A percentile compares a stretch with the other conserved stretches of the same genome.
These are phyloP conservation scores for Stagonosporopsis cucurbitacearum DNA, from an alignment of 2,329 filamentous ascomycete species.

Conservation along the genomic window DNA sequence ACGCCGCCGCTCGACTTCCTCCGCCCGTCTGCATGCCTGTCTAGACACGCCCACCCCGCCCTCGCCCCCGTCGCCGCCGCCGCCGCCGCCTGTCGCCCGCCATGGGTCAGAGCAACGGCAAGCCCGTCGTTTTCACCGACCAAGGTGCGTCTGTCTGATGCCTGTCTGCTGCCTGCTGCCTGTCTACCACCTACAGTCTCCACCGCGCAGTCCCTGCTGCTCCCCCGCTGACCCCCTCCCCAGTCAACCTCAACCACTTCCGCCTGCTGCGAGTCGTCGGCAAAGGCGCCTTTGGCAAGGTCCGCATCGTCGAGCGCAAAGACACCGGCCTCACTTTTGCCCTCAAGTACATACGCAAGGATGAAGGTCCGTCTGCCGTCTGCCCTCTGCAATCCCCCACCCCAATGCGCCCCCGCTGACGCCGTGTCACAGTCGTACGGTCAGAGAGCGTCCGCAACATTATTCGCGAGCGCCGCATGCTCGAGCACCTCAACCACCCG, in stretches of 20 bases:
- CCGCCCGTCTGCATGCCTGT: conserved; percentile 14
- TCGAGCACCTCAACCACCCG: conserved; percentile 96
- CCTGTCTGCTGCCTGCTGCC: neutral
- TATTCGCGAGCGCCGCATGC: conserved; percentile 94
- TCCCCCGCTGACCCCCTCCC: conserved; percentile 22
- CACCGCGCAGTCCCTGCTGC: no score
- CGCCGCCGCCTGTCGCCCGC: conserved; percentile 32
- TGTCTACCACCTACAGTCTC: no score
- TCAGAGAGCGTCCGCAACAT: conserved; percentile 99
- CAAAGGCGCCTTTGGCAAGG: conserved; percentile 97
- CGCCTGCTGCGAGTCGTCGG: conserved; percentile 93
- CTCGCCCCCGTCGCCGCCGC: no score
- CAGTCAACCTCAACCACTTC: conserved; percentile 98
- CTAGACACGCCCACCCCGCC: conserved; percentile 3
- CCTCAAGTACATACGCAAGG: conserved; percentile 97
- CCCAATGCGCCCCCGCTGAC: conserved; percentile 28
- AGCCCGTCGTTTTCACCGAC: conserved; percentile 89
- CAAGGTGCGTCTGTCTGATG: conserved; percentile 69
- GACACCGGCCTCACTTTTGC: conserved; percentile 94
- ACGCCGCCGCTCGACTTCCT: neutral
- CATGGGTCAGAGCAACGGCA: conserved; percentile 97
- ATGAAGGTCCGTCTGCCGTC: conserved; percentile 86
- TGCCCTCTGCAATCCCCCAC: neutral
- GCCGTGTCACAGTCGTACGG: conserved; percentile 75
- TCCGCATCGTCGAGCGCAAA: conserved; percentile 97